Evolutionary conservation across 257 asterid genomes (phyloP), one percentile per base, ranked within the genome.

Genomic region (Asclepias syriaca): DNA sequence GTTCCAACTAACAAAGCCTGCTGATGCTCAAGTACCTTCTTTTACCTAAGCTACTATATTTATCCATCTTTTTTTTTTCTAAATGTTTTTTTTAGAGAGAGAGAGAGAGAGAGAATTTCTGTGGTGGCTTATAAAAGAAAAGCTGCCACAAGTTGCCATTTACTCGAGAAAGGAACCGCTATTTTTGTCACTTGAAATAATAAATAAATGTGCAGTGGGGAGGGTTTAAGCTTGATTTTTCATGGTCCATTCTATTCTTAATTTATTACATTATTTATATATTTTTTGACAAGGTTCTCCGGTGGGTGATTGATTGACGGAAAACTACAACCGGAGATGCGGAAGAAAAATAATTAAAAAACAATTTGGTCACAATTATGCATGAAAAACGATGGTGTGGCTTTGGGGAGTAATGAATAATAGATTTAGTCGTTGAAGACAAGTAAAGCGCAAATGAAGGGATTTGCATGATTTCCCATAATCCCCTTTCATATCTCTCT

Each of bases 1-100:
- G 40, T 19, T 66, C 60, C 78, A 66, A 74, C 80, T 75, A 81
- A 58, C 74, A 81, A 77, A 74, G 80, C 77, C 82, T 67, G 82
- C 74, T 65, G 65, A 51, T 71, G 77, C 74, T 74, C 70, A 58
- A 59, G 72, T 70, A 45, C 60, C 64, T 5, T 51, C 48, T 43
- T 43, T 43, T 43, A 40, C 9, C 11, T 56, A 70, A 59, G 49
- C 54, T 75, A 68, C 65, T 51, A 63, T 72, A 72, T 80, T 75
- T 80, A 66, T 73, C 78, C 67, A 74, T 32, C 21, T 8, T 13
- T 58, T 24, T 24, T 24, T 24, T 24, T 24, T 24, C 27, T 24
- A 24, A 24, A 24, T 24, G 59, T 18, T 43, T 66, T 24, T 18
- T 16, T 54, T 54, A 40, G 46, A 40, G 46, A 40, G 46, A 40